A percentile compares a stretch with the other conserved stretches of the same genome.
Conservation (phyloP, 345 rosid species). For the Citrus unshiu region DNA sequence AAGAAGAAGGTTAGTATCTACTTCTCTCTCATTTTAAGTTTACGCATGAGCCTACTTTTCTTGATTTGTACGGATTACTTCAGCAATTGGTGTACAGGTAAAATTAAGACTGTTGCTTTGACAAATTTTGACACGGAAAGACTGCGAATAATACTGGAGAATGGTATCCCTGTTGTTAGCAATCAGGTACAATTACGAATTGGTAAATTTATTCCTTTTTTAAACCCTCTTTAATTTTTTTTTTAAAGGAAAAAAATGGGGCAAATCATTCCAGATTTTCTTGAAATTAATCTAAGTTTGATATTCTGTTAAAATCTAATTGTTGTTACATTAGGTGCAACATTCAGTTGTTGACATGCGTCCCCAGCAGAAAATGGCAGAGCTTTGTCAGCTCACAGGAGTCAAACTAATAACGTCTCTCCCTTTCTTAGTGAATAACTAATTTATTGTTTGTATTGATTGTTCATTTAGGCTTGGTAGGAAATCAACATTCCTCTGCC, state of each 20-base stretch:
- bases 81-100: conserved; percentile 49
- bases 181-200: conserved; percentile 60
- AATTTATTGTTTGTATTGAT: not conserved
- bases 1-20: conserved; percentile 65
- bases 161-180: conserved; percentile 90
- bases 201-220: not conserved
- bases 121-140: conserved; percentile 94
- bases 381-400: conserved; percentile 87
- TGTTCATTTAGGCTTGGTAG: not conserved
- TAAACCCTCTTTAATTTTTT: not conserved
- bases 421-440: conserved; percentile 18
- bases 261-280: not conserved
- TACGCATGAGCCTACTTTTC: conserved; percentile 12
- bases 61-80: conserved; percentile 19
- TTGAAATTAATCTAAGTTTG: not conserved
- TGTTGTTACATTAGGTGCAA: conserved; percentile 61
- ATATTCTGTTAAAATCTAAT: not conserved
- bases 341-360: conserved; percentile 96
- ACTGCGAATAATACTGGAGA: conserved; percentile 74
- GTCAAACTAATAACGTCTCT: conserved; percentile 89
- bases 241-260: not conserved
- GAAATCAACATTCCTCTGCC: not conserved
- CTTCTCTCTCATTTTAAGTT: conserved; percentile 11
- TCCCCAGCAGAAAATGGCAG: conserved; percentile 93
- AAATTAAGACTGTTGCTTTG: conserved; percentile 88